Evolutionary conservation across 2,329 filamentous ascomycete genomes (phyloP).

Genomic region (Sporothrix brasiliensis): DNA sequence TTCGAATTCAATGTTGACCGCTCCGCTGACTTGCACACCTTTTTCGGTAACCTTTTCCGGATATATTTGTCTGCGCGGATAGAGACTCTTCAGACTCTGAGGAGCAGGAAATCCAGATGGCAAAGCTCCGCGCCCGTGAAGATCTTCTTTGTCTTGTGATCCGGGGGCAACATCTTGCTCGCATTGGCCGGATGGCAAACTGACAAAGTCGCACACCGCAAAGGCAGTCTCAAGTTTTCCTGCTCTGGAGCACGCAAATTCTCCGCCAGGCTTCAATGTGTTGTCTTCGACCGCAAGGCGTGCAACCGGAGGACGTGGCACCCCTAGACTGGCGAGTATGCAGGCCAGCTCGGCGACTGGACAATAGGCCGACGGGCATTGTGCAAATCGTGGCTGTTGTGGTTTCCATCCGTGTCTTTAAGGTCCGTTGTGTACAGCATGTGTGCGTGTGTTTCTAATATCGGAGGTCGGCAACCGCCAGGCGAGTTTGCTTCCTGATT

Average conservation of each 20-base stretch:
- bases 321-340: conserved; percentile 29
- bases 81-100: neutral
- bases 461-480: conserved; percentile 35
- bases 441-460: conserved; percentile 36
- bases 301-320: conserved; percentile 32
- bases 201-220: conserved; percentile 35
- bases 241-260: conserved; percentile 37
- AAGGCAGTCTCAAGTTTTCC: conserved; percentile 35
- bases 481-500: conserved; percentile 14
- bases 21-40: conserved; percentile 16
- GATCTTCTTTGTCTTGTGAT: conserved; percentile 30
- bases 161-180: conserved; percentile 31
- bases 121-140: conserved; percentile 14
- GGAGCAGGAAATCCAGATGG: neutral
- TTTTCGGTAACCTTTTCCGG: neutral
- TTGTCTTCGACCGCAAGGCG: conserved; percentile 29
- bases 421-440: neutral
- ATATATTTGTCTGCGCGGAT: conserved; percentile 2
- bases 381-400: neutral
- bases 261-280: conserved; percentile 38
- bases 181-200: conserved; percentile 31
- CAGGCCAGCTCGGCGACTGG: conserved; percentile 3
- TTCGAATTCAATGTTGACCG: neutral
- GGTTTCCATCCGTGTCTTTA: neutral
- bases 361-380: neutral